A percentile compares a stretch with the other conserved stretches of the same genome.
These are phyloP conservation scores for Erodium texanum DNA, from an alignment of 441 rosid genomes.

Conservation along the genomic window DNA sequence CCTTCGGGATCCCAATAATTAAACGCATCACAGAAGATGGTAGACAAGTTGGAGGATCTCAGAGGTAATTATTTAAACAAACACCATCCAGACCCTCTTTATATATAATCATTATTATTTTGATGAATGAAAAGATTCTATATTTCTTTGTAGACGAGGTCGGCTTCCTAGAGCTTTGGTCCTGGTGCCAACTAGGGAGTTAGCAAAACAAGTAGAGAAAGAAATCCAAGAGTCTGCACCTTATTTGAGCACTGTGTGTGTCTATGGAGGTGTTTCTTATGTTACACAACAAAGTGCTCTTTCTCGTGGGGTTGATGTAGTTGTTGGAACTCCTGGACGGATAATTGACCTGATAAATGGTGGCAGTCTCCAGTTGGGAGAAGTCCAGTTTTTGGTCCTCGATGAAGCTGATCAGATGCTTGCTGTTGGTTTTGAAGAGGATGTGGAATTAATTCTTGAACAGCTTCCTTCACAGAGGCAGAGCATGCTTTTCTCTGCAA, in stretches of 20 bases:
- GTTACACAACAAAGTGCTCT: slow-evolving; percentile 68
- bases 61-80: slow-evolving; percentile 36
- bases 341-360: slow-evolving; percentile 76
- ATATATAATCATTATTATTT: slow-evolving; percentile 7
- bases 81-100: neutral
- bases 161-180: slow-evolving; percentile 72
- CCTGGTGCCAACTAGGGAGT: slow-evolving; percentile 81
- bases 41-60: slow-evolving; percentile 26
- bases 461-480: slow-evolving; percentile 76
- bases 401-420: no score
- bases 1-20: slow-evolving; percentile 86
- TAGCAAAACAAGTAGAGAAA: slow-evolving; percentile 95
- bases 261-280: slow-evolving; percentile 97
- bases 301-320: slow-evolving; percentile 90
- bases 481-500: slow-evolving; percentile 98
- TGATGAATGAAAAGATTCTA: slow-evolving; percentile 14
- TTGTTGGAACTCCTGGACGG: slow-evolving; percentile 98
- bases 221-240: slow-evolving; percentile 91
- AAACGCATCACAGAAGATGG: slow-evolving; percentile 65
- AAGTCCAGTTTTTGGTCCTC: slow-evolving; percentile 86
- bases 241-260: slow-evolving; percentile 73
- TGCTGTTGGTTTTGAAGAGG: slow-evolving; percentile 98
- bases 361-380: slow-evolving; percentile 69
- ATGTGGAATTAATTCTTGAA: slow-evolving; percentile 78
- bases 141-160: slow-evolving; percentile 41